phyloP scores from a whole-genome alignment of 352 stramenopile species.

The Globisporangium parvum region DNA sequence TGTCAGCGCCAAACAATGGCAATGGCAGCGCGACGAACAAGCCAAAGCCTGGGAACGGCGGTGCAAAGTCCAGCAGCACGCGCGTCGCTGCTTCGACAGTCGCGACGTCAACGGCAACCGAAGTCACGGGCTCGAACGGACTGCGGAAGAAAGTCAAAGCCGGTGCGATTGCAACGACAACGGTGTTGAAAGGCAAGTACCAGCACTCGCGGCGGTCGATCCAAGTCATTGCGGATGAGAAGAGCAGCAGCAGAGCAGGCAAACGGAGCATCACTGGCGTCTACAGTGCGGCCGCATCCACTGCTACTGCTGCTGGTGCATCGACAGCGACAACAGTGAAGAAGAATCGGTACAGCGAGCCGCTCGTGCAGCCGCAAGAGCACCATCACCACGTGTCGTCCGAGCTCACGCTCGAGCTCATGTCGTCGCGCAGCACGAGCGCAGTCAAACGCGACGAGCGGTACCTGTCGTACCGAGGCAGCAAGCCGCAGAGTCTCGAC shows the following conservation, averaged over 20 bases:
- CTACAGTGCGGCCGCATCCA: background rate
- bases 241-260: background rate
- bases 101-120: background rate
- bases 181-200: constrained; percentile 36
- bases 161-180: constrained; percentile 19
- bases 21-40: background rate
- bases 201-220: constrained; percentile 30
- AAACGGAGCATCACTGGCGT: constrained; percentile 9
- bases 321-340: background rate
- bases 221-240: constrained; percentile 27
- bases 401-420: constrained; percentile 4
- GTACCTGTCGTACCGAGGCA: constrained; percentile 46
- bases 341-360: constrained; percentile 16
- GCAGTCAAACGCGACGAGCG: background rate
- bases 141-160: constrained; percentile 23
- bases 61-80: constrained; percentile 1
- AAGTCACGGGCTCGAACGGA: constrained; percentile 34
- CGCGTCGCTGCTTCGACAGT: background rate
- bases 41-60: background rate
- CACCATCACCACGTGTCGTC: background rate
- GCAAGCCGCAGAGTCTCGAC: constrained; percentile 11
- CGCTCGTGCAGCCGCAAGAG: constrained; percentile 7
- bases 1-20: background rate
- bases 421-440: constrained; percentile 4
- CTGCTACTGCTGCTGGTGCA: background rate